Evolutionary conservation across 202 grass and related monocot genomes (phyloP), one percentile per base, ranked within the genome.

Genomic region (Panicum hallii): DNA sequence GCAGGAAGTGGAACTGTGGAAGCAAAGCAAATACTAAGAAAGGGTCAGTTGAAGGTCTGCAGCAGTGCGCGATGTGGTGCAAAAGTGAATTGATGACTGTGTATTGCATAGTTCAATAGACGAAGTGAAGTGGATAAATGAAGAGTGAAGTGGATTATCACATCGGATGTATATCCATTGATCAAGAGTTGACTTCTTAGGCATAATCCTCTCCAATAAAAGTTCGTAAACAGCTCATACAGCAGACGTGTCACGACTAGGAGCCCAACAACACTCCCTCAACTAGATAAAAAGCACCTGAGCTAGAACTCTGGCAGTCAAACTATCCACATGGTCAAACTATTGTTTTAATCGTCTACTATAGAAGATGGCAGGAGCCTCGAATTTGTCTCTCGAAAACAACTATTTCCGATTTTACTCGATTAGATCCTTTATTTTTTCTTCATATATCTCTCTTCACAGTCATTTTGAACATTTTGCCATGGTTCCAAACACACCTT

Each of bases 1-100:
- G 46, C 14, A 53, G 30, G 8, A 67, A 79, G 60, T 52, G 26
- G 26, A 26, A 26, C 26, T 26, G 26, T 26, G 26, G 47, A 40
- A 67, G 63, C 19, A 26, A 17, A 42, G 32, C 6, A 80, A 54
- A 38, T 49, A 49, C 47, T 11, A 14, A 49, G 47, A 14, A 14
- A 3, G 47, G 19, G 47, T 66, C 36, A 38, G 44, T 46, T 79
- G 73, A 67, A 32, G 42, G 42, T 72, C 77, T 46, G 17, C 13
- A 74, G 65, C 13, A 74, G 65, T 84, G 58, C 67, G 20, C 5
- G 41, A 71, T 77, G 54, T 60, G 49, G 64, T 74, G 58, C 41
- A 32, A 20, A 79, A 72, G 58, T 55, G 43, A 30, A n/a, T 36
- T 40, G 58, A 38, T 88, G 87, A 79, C 49, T 42, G 57, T 65